A percentile compares a stretch with the other conserved stretches of the same genome.
phyloP scores from a whole-genome alignment of 1,284 basidiomycete genomes.

The Austroboletus niveus region DNA sequence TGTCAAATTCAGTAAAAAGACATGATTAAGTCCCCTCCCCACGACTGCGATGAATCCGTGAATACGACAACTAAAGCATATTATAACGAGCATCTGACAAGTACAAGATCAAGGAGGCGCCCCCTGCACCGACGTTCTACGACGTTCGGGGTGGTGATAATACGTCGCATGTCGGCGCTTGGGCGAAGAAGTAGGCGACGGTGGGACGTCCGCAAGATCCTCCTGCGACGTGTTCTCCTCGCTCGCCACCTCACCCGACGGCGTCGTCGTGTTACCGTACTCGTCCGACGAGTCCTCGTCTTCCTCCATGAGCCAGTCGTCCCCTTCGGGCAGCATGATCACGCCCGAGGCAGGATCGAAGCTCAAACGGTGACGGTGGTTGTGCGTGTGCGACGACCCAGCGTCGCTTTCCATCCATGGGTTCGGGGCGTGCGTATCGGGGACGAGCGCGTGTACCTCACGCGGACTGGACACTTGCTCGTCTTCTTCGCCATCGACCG shows the following conservation, averaged over 20 bases:
- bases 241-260: slow-evolving; percentile 14
- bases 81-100: not conserved
- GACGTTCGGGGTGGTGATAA: slow-evolving; percentile 35
- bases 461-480: not conserved
- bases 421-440: slow-evolving; percentile 34
- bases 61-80: not conserved
- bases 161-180: slow-evolving; percentile 32
- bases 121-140: slow-evolving; percentile 25
- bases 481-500: slow-evolving; percentile 12
- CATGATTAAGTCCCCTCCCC: too few species aligned
- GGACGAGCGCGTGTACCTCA: slow-evolving; percentile 13
- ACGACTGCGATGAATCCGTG: not conserved
- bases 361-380: slow-evolving; percentile 60
- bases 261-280: slow-evolving; percentile 24
- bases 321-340: slow-evolving; percentile 79
- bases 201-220: slow-evolving; percentile 7
- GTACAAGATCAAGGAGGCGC: slow-evolving; percentile 21
- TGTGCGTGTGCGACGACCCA: slow-evolving; percentile 21
- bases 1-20: too few species aligned
- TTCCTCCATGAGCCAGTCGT: slow-evolving; percentile 60
- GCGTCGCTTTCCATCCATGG: slow-evolving; percentile 52
- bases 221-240: slow-evolving; percentile 22
- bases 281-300: slow-evolving; percentile 37
- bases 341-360: slow-evolving; percentile 80
- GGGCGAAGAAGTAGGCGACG: slow-evolving; percentile 20